Evolutionary conservation across 2,329 filamentous ascomycete genomes (phyloP), one percentile per base, ranked within the genome.

Genomic region (Arthrobotrys conoides): DNA sequence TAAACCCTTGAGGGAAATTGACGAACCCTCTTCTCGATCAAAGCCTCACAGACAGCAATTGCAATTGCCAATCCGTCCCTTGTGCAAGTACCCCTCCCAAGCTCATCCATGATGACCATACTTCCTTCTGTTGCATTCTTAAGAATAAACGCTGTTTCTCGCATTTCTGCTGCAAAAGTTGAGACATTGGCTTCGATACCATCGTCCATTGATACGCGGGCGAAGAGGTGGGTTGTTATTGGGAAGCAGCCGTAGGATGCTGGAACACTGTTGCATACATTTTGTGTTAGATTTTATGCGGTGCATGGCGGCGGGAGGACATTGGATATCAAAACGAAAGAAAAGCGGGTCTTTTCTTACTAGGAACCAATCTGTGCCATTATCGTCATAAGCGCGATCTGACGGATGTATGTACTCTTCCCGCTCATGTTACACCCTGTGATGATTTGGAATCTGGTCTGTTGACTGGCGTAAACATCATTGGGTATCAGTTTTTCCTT

Each of bases 351-450:
- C 12, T 27, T 5, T 18, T 20, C 33, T 6, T 70, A 76, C 81
- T 81, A 82, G 49, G 80, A 82, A 36, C 82, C 82, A 53, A 97
- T 90, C 82, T 99, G 96, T 0, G 93, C 93, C 94, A 99, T 97
- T 73, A 99, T 90, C 53, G 92, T 90, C 83, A 96, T 89, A 36
- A 99, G 86, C 0, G 95, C 93, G 24, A 97, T 87, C 0, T 92
- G 91, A 63, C 93, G 90, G 80, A 98, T 97, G 82, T 97, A 98
- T 0, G 94, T 99, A 80, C 92, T 97, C 84, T 98, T 99, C 0
- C 94, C 96, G 81, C 93, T 97, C 96, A 99, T 99, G 82, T 99
- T 99, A 83, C 93, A 96, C 2, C 96, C 82, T 20, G 95, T 98
- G 80, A 99, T 91, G 79, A 98, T 92, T 81, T 98, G 94, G 82